Percentiles rank a stretch among this genome's conserved stretches.
Conservation (phyloP, 1,284 basidiomycete species). For the Rhodotorula mucilaginosa region DNA sequence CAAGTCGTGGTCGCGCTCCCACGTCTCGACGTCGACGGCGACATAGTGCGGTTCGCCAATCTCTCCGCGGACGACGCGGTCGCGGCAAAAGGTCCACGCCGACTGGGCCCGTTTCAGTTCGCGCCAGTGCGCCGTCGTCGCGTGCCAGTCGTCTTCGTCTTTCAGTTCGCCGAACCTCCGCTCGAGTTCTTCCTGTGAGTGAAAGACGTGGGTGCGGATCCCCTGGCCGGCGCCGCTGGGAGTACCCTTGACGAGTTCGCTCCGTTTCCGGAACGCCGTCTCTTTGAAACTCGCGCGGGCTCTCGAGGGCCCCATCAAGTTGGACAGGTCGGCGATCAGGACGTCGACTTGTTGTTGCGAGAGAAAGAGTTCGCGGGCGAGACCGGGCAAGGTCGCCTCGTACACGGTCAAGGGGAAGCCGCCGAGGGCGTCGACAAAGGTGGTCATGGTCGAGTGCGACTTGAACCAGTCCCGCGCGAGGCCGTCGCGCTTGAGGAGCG, state of each 20-base stretch:
- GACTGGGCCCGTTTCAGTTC: conserved; percentile 15
- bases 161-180: conserved; percentile 19
- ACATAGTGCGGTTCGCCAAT: neutral
- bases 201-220: neutral
- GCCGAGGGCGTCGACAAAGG: conserved; percentile 14
- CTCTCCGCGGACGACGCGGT: neutral
- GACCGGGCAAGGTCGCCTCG: conserved; percentile 4
- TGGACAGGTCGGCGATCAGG: conserved; percentile 13
- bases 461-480: conserved; percentile 22
- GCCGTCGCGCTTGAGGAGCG: conserved; percentile 21
- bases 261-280: conserved; percentile 6
- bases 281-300: conserved; percentile 14
- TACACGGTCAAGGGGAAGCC: conserved; percentile 19
- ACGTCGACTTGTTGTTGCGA: neutral
- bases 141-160: conserved; percentile 11
- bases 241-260: neutral
- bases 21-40: conserved; percentile 32
- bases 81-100: neutral
- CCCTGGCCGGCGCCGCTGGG: neutral
- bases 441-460: conserved; percentile 9
- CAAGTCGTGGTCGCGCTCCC: conserved; percentile 27
- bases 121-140: conserved; percentile 2
- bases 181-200: conserved; percentile 16
- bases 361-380: conserved; percentile 29
- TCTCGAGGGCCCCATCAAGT: conserved; percentile 25